Evolutionary conservation across 2,329 filamentous ascomycete genomes (phyloP).

Genomic region (Raffaelea ambrosiae): DNA sequence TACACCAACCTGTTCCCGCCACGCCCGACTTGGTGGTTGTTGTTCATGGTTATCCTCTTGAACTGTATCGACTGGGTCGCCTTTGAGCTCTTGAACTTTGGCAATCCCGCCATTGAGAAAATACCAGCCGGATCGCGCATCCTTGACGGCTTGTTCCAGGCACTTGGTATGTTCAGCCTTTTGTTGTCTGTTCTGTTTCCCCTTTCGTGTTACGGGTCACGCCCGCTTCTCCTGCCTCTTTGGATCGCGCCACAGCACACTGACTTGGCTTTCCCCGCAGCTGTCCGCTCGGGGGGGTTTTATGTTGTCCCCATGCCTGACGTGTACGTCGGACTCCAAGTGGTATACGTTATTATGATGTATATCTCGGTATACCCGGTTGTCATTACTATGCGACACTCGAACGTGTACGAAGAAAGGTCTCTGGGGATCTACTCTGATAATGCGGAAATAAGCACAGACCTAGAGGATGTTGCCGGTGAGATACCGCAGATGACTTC

Average conservation of each 20-base stretch:
- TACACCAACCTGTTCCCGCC: conserved; percentile 58
- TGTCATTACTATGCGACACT: conserved; percentile 56
- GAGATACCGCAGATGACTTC: background rate
- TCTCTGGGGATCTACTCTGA: conserved; percentile 51
- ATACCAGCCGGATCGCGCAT: conserved; percentile 46
- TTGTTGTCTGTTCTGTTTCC: background rate
- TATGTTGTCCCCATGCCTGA: conserved; percentile 54
- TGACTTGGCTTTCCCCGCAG: conserved; percentile 19
- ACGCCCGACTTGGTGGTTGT: conserved; percentile 56
- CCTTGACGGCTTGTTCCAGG: conserved; percentile 58
- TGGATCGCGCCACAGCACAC: too few species aligned
- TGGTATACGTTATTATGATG: conserved; percentile 57
- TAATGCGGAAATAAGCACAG: conserved; percentile 9
- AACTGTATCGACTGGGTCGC: conserved; percentile 57
- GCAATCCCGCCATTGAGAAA: conserved; percentile 44
- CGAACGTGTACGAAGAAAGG: conserved; percentile 64
- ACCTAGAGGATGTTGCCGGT: conserved; percentile 1
- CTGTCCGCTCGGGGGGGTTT: conserved; percentile 57
- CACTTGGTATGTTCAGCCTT: conserved; percentile 34
- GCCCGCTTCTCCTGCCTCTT: too few species aligned
- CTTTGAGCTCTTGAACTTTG: conserved; percentile 58
- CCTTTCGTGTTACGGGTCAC: background rate
- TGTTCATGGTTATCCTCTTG: conserved; percentile 50
- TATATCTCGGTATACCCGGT: conserved; percentile 58
- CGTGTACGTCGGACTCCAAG: conserved; percentile 47